Evolutionary conservation across 225 moss, liverwort and hornwort species (phyloP).

Genomic region (Asterella californica): DNA sequence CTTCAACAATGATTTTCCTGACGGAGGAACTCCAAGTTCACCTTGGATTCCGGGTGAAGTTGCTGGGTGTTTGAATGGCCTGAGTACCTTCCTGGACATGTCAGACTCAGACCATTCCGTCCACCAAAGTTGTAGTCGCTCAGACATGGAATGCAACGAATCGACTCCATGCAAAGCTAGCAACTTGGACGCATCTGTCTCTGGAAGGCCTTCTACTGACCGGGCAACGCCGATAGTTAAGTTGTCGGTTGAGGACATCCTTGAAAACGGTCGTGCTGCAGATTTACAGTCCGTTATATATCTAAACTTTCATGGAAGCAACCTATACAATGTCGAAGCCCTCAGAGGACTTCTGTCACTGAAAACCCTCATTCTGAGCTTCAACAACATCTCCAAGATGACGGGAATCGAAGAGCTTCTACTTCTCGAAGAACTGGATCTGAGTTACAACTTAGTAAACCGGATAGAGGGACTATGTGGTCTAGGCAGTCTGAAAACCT

Average conservation of each 20-base stretch:
- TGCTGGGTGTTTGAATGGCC: slow-evolving; percentile 11
- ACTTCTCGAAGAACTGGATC: slow-evolving; percentile 68
- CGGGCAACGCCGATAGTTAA: not conserved
- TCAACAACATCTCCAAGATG: slow-evolving; percentile 79
- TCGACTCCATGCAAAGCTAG: not conserved
- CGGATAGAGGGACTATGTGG: slow-evolving; percentile 68
- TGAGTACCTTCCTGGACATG: not conserved
- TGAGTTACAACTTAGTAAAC: slow-evolving; percentile 74
- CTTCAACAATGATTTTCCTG: slow-evolving; percentile 43
- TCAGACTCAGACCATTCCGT: slow-evolving; percentile 9
- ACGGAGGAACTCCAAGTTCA: not conserved
- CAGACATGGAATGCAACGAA: slow-evolving; percentile 1
- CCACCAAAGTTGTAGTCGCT: not conserved
- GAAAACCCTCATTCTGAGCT: slow-evolving; percentile 71
- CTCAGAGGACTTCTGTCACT: slow-evolving; percentile 55
- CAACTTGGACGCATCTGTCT: not conserved
- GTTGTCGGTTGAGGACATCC: slow-evolving; percentile 57
- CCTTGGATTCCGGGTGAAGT: slow-evolving; percentile 3
- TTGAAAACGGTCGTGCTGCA: slow-evolving; percentile 40
- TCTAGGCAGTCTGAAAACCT: slow-evolving; percentile 45
- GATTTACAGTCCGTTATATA: slow-evolving; percentile 52
- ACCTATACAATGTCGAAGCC: slow-evolving; percentile 57
- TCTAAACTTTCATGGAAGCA: slow-evolving; percentile 74
- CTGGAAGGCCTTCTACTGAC: slow-evolving; percentile 8
- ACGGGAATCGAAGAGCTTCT: slow-evolving; percentile 63